These are phyloP conservation scores for Neurospora sp. DNA, from an alignment of 495 filamentous ascomycete genomes.

Conservation along the genomic window DNA sequence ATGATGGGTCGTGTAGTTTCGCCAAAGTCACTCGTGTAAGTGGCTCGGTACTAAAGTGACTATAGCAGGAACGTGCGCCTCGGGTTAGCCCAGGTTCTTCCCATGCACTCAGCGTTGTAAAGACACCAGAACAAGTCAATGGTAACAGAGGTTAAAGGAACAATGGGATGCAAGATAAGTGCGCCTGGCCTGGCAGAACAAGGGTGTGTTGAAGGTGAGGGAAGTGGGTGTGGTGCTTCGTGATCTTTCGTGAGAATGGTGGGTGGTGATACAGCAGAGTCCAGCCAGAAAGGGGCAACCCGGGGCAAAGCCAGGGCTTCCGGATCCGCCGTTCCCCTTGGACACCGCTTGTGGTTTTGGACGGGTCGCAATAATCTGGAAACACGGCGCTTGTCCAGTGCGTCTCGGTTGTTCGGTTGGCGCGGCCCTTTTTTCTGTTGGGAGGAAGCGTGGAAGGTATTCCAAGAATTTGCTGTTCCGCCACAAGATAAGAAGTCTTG, in stretches of 20 bases:
- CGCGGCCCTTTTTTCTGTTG: not conserved
- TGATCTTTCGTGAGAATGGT: not conserved
- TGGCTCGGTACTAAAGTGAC: not conserved
- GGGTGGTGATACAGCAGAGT: not conserved
- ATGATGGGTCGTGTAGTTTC: conserved; percentile 1
- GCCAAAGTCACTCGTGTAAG: not conserved
- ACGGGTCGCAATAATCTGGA: not conserved
- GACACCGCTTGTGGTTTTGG: not conserved
- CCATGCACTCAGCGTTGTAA: not conserved
- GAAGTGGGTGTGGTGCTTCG: not conserved
- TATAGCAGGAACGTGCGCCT: not conserved
- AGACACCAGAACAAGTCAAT: not conserved
- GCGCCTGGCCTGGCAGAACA: not conserved
- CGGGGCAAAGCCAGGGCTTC: not conserved
- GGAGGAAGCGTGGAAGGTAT: not conserved
- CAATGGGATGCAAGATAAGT: not conserved
- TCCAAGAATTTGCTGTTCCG: not conserved
- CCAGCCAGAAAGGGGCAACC: not conserved
- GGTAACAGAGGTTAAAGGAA: not conserved
- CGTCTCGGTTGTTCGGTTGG: not conserved
- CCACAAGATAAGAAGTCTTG: conserved; percentile 1
- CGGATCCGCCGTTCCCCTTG: not conserved
- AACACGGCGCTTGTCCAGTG: not conserved
- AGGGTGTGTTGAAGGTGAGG: not conserved
- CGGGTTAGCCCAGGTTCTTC: not conserved